phyloP scores from a whole-genome alignment of 306 rosid genomes.

The Malus orientalis region DNA sequence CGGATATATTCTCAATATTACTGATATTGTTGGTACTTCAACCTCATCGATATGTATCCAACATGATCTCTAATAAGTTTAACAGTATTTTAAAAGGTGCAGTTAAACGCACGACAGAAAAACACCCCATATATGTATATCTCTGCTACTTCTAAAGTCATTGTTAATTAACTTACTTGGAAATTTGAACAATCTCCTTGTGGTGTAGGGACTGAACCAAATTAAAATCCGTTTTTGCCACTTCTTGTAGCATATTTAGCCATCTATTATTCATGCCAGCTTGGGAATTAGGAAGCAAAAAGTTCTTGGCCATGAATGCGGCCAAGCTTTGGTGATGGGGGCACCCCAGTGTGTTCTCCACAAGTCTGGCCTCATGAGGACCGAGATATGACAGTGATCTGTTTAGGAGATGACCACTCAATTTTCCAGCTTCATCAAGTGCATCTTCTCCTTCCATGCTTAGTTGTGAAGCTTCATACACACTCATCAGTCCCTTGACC shows the following conservation, averaged over 20 bases:
- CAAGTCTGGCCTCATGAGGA: conserved; percentile 6
- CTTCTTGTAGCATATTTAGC: conserved; percentile 27
- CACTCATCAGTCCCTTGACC: conserved; percentile 22
- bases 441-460: conserved; percentile 16
- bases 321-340: conserved; percentile 57
- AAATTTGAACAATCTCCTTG: conserved; percentile 35
- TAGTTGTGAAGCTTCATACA: conserved; percentile 34
- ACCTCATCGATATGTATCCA: no score
- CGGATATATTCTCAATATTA: no score
- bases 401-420: conserved; percentile 4
- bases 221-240: conserved; percentile 39
- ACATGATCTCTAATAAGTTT: no score
- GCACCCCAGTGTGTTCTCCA: conserved; percentile 26
- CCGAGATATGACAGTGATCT: not conserved
- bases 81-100: fast-evolving
- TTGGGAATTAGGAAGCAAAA: not conserved
- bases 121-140: no score
- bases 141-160: no score
- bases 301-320: conserved; percentile 34
- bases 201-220: conserved; percentile 22
- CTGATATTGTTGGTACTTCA: no score
- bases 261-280: conserved; percentile 21
- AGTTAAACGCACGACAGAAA: no score
- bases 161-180: conserved; percentile 19
- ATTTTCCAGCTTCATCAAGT: conserved; percentile 26